Conservation (phyloP, 2,329 filamentous ascomycete species). For the Rhynchosporium secalis region DNA sequence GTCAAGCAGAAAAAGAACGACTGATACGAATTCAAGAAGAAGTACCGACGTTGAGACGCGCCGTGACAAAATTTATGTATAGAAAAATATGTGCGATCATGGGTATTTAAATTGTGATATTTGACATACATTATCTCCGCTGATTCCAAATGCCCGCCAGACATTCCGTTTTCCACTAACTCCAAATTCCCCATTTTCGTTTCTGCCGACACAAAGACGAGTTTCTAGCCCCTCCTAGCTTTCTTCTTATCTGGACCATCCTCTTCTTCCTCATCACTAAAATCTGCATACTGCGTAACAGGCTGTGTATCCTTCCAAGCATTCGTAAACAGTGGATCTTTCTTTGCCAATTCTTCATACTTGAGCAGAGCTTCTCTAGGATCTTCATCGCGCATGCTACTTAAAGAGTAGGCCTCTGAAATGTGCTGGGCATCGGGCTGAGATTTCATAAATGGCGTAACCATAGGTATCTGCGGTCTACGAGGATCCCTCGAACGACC, state of each 20-base stretch:
- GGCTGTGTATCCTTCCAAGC: constrained; percentile 93
- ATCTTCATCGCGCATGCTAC: constrained; percentile 93
- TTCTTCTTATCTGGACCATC: constrained; percentile 67
- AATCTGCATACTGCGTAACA: constrained; percentile 83
- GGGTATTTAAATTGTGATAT: too few species aligned
- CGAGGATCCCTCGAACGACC: constrained; percentile 78
- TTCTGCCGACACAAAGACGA: background rate
- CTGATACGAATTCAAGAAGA: too few species aligned
- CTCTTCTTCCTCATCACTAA: constrained; percentile 80
- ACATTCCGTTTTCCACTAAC: background rate
- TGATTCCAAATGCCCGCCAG: too few species aligned
- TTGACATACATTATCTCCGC: too few species aligned
- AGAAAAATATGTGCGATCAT: too few species aligned
- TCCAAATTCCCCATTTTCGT: background rate
- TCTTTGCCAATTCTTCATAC: constrained; percentile 90
- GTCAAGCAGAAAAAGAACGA: too few species aligned
- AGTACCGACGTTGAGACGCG: too few species aligned
- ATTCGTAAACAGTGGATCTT: constrained; percentile 90
- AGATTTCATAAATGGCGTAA: constrained; percentile 87
- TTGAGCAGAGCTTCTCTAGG: constrained; percentile 90
- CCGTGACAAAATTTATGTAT: too few species aligned
- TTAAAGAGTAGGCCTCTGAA: constrained; percentile 82
- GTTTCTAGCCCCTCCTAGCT: constrained; percentile 44
- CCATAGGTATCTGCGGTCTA: constrained; percentile 77
- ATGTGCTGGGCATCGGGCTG: constrained; percentile 91